phyloP scores from a whole-genome alignment of 2,329 filamentous ascomycete species.

The Calonectria multiphialidica region DNA sequence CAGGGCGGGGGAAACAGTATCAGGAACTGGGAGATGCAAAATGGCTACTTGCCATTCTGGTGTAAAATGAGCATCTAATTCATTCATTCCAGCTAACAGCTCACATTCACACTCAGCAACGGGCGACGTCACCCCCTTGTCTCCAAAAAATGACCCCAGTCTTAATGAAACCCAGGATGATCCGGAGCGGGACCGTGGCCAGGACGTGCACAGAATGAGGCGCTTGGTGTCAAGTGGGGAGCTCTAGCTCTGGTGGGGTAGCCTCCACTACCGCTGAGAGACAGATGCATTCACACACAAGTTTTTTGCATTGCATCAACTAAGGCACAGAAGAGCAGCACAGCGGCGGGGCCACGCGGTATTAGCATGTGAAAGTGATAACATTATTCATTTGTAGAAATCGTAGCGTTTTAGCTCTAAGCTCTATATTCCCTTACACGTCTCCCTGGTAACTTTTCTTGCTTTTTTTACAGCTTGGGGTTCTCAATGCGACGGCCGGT shows the following conservation, averaged over 20 bases:
- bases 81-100: neutral
- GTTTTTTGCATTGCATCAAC: neutral
- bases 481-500: slow-evolving; percentile 41
- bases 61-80: neutral
- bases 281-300: neutral
- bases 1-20: neutral
- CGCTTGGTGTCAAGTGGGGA: neutral
- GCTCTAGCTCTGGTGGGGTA: neutral
- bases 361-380: neutral
- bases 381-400: slow-evolving; percentile 8
- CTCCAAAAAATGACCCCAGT: neutral
- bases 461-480: slow-evolving; percentile 35
- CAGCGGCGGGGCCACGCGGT: neutral
- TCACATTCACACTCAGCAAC: neutral
- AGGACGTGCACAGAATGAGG: neutral
- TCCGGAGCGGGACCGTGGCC: neutral
- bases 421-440: slow-evolving; percentile 12
- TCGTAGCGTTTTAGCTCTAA: slow-evolving; percentile 2
- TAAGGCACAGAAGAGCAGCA: neutral
- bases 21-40: neutral
- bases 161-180: neutral
- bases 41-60: neutral
- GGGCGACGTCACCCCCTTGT: neutral
- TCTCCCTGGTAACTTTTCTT: neutral
- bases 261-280: neutral